Base-by-base conservation (phyloP, 352 stramenopile species). In the Pythium oligandrum region DNA sequence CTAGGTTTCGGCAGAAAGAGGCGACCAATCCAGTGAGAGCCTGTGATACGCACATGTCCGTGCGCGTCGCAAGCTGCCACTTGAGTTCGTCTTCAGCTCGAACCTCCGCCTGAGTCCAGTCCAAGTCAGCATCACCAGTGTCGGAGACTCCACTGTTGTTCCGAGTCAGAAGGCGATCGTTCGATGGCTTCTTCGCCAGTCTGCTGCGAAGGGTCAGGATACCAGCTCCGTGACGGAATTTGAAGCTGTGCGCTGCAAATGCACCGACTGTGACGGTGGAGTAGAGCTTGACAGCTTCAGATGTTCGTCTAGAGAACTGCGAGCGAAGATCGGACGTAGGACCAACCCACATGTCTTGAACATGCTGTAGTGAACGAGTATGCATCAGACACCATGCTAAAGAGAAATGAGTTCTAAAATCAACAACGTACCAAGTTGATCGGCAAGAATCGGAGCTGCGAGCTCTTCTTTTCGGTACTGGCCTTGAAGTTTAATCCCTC, bases 281-380 rank as follows among this genome's bases (percentile, higher is more conserved):
- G 62, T 91, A 91, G 35, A 71, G 65, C 46, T 78, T 80, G 12
- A 93, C 80, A 3, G 59, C 65, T 1, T 61, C 55, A n/a, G 78
- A 83, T 6, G 78, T 88, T 35, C 83, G 71, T 35, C 80, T 65
- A 32, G 74, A 77, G 38, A 71, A 63, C 40, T 93, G 79, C 3
- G 83, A 88, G 12, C 80, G 72, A 47, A 93, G 57, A 17, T 89
- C 74, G 2, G 73, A 52, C 2, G 71, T 86, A 4, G 78, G 82
- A 1, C 83, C 83, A 2, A 93, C 80, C 79, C 80, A 93, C 74
- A 93, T 85, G 17, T 93, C 83, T 64, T 93, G 83, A 11, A 93
- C 76, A 35, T 93, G 83, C 71, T 80, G 48, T 38, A 45, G 11
- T 42, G 38, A 42, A 8, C 38, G 7, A 42, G 7, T 42, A 42